These are phyloP conservation scores for Monosporascus sp. DNA, from an alignment of 2,329 filamentous ascomycete genomes.

Conservation along the genomic window DNA sequence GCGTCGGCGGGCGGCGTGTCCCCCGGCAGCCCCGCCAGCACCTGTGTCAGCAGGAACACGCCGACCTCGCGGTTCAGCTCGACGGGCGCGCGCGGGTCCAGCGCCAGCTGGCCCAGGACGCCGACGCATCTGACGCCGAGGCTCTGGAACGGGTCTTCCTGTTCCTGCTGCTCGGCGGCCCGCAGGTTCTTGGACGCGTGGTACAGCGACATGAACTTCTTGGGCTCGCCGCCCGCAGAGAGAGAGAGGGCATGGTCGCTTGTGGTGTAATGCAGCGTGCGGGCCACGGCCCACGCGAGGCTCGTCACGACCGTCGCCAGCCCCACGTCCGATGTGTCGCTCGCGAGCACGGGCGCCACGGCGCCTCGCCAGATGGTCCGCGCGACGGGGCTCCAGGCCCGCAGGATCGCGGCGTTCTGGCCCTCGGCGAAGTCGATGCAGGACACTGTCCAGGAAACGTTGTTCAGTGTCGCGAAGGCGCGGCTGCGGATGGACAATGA, in stretches of 20 bases:
- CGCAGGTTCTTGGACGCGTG: conserved; percentile 46
- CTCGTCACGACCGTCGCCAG: conserved; percentile 60
- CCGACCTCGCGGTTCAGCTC: conserved; percentile 57
- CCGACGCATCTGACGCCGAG: conserved; percentile 63
- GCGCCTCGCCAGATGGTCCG: conserved; percentile 53
- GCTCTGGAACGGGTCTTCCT: conserved; percentile 53
- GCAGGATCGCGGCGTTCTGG: conserved; percentile 46
- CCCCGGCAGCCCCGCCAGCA: conserved; percentile 45
- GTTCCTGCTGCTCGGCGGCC: conserved; percentile 19
- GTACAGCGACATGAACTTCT: conserved; percentile 61
- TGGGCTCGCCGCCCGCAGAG: conserved; percentile 48
- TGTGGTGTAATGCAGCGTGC: conserved; percentile 45
- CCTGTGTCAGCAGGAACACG: conserved; percentile 50
- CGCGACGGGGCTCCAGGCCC: conserved; percentile 48
- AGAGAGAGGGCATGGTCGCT: conserved; percentile 32
- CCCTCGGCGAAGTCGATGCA: conserved; percentile 52
- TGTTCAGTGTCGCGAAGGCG: conserved; percentile 58
- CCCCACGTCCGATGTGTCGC: conserved; percentile 55
- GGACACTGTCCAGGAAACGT: conserved; percentile 62
- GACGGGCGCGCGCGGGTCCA: conserved; percentile 43
- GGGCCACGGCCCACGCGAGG: conserved; percentile 60
- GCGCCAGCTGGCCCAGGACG: conserved; percentile 58
- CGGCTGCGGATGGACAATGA: conserved; percentile 41
- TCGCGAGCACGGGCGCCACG: conserved; percentile 51
- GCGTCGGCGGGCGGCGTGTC: conserved; percentile 48